Base-by-base conservation (phyloP, 148 eudicot species). In the Arctostaphylos glauca region DNA sequence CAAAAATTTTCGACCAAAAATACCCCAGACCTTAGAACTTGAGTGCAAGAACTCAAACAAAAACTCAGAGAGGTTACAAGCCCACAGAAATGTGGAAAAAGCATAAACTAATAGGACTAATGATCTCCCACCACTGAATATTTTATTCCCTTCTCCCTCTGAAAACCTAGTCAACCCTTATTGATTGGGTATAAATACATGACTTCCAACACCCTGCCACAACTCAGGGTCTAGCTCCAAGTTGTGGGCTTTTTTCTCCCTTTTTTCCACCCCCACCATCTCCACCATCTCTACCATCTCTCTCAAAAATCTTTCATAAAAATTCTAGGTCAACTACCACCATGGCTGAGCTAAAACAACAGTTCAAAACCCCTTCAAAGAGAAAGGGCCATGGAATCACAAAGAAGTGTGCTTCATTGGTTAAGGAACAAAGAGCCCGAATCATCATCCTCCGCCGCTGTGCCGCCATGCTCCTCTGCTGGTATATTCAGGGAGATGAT, bases 391-490 rank as follows among this genome's bases (percentile, higher is more conserved):
- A 74, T 82, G 86, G 91, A 41, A 86, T 95, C 89, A 85, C 98
- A 76, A 90, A 87, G 75, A 93, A 91, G 81, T 92, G 96, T 80
- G 90, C 96, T 72, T 87, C 94, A 31, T 83, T 95, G 70, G 92
- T 95, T 31, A 95, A 92, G 80, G 92, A 93, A 86, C 97, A 95
- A 64, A 85, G 97, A 2, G 96, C 97, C 41, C 83, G 93, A 5
- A 87, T 95, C 53, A 93, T 92, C 85, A 95, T 95, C 74, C 91
- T 95, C 25, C 89, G 93, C 25, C 92, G 97, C 23, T 95, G 98
- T 83, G 97, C 97, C 85, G 93, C 98, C 88, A 93, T 89, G 91
- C 94, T 95, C 53, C 92, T 92, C 62, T 93, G 98, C 80, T 95
- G 89, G 90, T 93, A 93, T 88, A 90, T 95, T 79, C 93, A 95